Conservation (phyloP, 208 protist species). For the Trypanosoma lewisi region DNA sequence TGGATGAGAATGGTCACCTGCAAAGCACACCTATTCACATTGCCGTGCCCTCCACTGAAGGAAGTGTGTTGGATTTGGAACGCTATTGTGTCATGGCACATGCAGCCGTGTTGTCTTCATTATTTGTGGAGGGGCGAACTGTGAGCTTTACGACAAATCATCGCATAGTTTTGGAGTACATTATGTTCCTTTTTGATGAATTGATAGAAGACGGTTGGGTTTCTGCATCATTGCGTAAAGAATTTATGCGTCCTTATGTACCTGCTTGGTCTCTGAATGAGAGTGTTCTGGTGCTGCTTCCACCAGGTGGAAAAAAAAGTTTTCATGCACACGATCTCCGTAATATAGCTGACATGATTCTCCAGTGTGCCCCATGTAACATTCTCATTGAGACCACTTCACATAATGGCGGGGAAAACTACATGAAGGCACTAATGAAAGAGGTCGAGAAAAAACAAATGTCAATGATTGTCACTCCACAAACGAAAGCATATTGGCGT, state of each 20-base stretch:
- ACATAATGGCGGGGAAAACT: neutral
- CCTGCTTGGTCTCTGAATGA: constrained; percentile 40
- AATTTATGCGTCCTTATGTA: constrained; percentile 34
- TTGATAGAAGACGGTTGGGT: constrained; percentile 40
- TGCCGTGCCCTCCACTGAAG: constrained; percentile 8
- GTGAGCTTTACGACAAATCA: constrained; percentile 54
- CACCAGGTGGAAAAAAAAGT: constrained; percentile 22
- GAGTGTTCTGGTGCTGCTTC: constrained; percentile 47
- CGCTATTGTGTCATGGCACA: constrained; percentile 63
- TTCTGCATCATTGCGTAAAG: constrained; percentile 9
- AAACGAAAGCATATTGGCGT: constrained; percentile 16
- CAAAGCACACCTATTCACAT: constrained; percentile 52
- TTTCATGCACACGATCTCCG: constrained; percentile 12
- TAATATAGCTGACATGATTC: constrained; percentile 32
- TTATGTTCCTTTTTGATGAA: constrained; percentile 55
- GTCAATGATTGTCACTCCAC: neutral
- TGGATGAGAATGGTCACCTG: constrained; percentile 41
- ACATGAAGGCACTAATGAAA: constrained; percentile 1
- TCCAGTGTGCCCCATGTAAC: constrained; percentile 49
- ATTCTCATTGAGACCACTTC: constrained; percentile 37
- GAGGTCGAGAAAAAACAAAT: constrained; percentile 13
- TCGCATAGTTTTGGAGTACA: constrained; percentile 43
- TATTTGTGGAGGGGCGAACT: constrained; percentile 72
- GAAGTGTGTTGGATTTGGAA: constrained; percentile 18
- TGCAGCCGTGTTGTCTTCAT: constrained; percentile 53